Conservation (phyloP, 108 stramenopile species). For the Epipyxis sp. region DNA sequence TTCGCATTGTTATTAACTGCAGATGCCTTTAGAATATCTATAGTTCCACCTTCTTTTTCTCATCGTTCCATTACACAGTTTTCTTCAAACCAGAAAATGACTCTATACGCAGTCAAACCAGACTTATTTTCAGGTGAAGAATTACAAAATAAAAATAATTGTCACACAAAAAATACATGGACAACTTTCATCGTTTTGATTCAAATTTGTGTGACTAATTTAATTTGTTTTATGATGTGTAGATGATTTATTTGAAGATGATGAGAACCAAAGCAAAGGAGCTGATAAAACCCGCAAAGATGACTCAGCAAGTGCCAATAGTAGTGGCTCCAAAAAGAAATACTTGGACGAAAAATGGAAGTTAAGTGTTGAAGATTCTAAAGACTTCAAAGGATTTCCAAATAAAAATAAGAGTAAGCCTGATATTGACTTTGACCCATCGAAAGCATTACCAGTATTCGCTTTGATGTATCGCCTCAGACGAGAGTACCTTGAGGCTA, state of each 20-base stretch:
- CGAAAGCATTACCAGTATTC: neutral
- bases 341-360: neutral
- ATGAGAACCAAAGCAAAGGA: constrained; percentile 1
- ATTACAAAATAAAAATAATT: no score
- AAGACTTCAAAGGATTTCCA: neutral
- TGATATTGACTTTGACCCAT: neutral
- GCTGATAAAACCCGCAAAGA: no score
- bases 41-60: no score
- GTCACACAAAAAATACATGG: no score
- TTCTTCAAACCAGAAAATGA: no score
- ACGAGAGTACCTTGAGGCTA: neutral
- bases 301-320: neutral
- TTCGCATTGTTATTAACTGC: no score
- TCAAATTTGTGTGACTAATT: no score
- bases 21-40: no score
- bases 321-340: neutral
- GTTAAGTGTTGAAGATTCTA: neutral
- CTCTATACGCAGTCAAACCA: no score
- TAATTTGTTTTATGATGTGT: neutral
- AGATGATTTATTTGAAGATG: neutral
- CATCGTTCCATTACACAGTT: no score
- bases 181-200: no score
- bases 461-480: neutral
- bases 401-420: neutral
- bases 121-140: neutral